These are phyloP conservation scores for Pseudocercospora eumusae DNA, from an alignment of 2,329 filamentous ascomycete genomes.

Conservation along the genomic window DNA sequence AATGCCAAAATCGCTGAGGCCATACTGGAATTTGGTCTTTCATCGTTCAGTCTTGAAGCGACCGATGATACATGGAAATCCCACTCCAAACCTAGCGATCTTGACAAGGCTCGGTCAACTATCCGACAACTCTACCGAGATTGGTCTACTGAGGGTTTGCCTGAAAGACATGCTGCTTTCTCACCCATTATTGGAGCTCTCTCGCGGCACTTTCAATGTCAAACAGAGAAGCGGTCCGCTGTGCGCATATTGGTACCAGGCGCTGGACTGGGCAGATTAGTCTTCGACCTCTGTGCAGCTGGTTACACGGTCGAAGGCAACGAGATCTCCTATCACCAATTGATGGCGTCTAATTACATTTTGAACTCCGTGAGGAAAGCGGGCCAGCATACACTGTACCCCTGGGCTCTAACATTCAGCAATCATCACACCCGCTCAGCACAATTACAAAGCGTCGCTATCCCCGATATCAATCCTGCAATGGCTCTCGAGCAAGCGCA, in stretches of 20 bases:
- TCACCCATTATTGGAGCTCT: slow-evolving; percentile 70
- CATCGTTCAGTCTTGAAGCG: slow-evolving; percentile 61
- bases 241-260: slow-evolving; percentile 81
- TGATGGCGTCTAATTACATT: slow-evolving; percentile 79
- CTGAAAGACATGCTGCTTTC: slow-evolving; percentile 77
- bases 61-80: slow-evolving; percentile 64
- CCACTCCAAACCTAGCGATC: slow-evolving; percentile 69
- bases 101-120: slow-evolving; percentile 90
- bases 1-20: slow-evolving; percentile 81
- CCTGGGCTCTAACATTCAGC: slow-evolving; percentile 85
- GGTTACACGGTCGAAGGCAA: slow-evolving; percentile 84
- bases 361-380: slow-evolving; percentile 66
- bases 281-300: slow-evolving; percentile 76
- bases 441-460: slow-evolving; percentile 70
- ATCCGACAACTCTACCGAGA: slow-evolving; percentile 93
- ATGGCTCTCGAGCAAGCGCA: slow-evolving; percentile 39
- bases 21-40: slow-evolving; percentile 70
- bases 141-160: slow-evolving; percentile 77
- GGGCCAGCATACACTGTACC: slow-evolving; percentile 71
- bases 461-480: slow-evolving; percentile 70
- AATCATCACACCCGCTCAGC: slow-evolving; percentile 74
- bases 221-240: slow-evolving; percentile 33
- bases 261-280: slow-evolving; percentile 81
- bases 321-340: slow-evolving; percentile 92
- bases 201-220: slow-evolving; percentile 47